Conservation (phyloP, 768 basidiomycete species). For the Russula sp. region DNA sequence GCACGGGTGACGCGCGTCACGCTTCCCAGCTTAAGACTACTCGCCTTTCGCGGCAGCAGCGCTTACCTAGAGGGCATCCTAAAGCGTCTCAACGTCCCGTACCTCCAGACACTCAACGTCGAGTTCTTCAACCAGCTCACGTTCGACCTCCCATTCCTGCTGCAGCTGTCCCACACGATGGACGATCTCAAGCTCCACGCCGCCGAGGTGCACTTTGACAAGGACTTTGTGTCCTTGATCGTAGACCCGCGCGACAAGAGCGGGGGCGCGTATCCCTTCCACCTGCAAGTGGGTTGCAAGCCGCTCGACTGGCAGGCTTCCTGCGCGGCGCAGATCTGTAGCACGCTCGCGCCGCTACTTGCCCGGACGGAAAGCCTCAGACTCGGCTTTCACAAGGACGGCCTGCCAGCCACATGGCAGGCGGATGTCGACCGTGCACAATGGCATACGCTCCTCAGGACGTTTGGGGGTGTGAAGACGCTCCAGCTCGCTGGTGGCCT, state of each 20-base stretch:
- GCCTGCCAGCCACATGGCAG: not conserved
- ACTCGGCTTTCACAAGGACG: constrained; percentile 1
- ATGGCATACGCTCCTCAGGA: not conserved
- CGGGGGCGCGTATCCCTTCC: not conserved
- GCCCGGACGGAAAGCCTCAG: not conserved
- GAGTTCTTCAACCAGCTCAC: constrained; percentile 9
- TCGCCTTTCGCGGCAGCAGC: constrained; percentile 6
- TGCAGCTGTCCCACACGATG: not conserved
- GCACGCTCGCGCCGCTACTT: not conserved
- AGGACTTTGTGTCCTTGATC: not conserved
- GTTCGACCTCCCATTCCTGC: not conserved
- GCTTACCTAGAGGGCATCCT: not conserved
- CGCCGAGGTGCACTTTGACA: not conserved
- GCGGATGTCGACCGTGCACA: not conserved
- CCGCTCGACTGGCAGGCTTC: not conserved
- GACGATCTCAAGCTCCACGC: not conserved
- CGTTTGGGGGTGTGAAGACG: not conserved
- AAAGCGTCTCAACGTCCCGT: not conserved
- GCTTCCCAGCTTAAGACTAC: not conserved
- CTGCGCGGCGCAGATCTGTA: constrained; percentile 1
- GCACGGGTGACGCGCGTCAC: not conserved
- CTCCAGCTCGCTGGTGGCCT: not conserved
- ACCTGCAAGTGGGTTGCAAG: not conserved
- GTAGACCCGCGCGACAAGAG: not conserved
- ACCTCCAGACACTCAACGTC: not conserved